Evolutionary conservation across 2,329 filamentous ascomycete species (phyloP).

Genomic region (Nannizzia gypsea): DNA sequence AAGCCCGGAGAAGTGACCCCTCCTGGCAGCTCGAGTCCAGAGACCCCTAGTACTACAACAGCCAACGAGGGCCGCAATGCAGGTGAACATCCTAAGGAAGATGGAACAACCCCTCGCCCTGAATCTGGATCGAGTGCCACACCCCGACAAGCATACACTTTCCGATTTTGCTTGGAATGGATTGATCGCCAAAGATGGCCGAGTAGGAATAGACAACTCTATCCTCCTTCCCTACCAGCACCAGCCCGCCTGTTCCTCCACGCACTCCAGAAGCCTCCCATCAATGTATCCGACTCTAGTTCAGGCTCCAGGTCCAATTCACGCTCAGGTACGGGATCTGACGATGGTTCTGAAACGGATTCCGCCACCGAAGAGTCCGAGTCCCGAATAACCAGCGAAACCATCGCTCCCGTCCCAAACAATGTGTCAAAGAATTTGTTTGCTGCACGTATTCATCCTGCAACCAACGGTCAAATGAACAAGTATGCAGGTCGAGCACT

Average conservation of each 20-base stretch:
- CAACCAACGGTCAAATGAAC: conserved; percentile 24
- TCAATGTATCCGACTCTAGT: conserved; percentile 10
- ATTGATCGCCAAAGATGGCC: conserved; percentile 42
- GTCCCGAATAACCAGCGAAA: conserved; percentile 8
- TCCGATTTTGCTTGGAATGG: conserved; percentile 59
- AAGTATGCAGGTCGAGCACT: conserved; percentile 52
- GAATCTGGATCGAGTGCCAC: conserved; percentile 3
- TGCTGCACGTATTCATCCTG: conserved; percentile 8
- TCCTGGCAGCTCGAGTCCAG: conserved; percentile 23
- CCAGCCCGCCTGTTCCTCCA: conserved; percentile 45
- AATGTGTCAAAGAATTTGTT: conserved; percentile 14
- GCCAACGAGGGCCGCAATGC: conserved; percentile 7
- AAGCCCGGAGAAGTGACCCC: conserved; percentile 34
- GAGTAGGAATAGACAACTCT: conserved; percentile 42
- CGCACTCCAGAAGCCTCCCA: conserved; percentile 15
- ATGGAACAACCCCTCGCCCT: not conserved
- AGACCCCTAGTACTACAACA: conserved; percentile 3
- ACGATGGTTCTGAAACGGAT: conserved; percentile 14
- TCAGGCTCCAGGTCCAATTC: conserved; percentile 14
- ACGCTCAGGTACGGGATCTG: conserved; percentile 13
- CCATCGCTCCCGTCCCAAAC: conserved; percentile 16
- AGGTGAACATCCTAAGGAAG: conserved; percentile 25
- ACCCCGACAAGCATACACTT: conserved; percentile 45
- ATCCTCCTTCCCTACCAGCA: conserved; percentile 45
- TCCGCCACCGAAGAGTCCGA: conserved; percentile 11